Percentiles rank a stretch among this genome's conserved stretches.
phyloP scores from a whole-genome alignment of 331 rosid species.

The Malus hybrid region DNA sequence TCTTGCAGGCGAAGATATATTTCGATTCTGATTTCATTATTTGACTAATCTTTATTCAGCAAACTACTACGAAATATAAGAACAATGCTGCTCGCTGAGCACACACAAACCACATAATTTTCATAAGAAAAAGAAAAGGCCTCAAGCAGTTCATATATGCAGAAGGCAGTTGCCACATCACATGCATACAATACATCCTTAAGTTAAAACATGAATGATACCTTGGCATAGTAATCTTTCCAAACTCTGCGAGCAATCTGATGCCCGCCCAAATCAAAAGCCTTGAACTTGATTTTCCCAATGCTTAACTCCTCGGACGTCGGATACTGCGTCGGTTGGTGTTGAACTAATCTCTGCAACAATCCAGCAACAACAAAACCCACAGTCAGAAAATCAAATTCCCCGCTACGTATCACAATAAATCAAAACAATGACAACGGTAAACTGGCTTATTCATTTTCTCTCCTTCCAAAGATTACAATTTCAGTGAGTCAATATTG shows the following conservation, averaged over 20 bases:
- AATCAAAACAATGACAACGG: not conserved
- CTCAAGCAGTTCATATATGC: not conserved
- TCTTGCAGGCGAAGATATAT: not conserved
- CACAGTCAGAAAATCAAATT: constrained; percentile 10
- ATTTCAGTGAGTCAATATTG: not conserved
- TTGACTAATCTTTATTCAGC: not conserved
- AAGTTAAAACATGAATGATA: constrained; percentile 1
- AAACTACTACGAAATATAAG: not conserved
- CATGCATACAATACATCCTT: not conserved
- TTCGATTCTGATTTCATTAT: not conserved
- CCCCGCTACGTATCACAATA: not conserved
- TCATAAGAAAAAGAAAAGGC: too few relatives aligned
- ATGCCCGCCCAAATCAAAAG: constrained; percentile 88
- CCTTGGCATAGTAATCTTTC: constrained; percentile 90
- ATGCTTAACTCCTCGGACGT: constrained; percentile 78
- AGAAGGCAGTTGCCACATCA: not conserved
- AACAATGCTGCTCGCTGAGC: not conserved
- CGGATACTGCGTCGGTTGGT: constrained; percentile 84
- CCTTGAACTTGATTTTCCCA: constrained; percentile 61
- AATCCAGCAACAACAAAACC: constrained; percentile 10
- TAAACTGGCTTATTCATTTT: not conserved
- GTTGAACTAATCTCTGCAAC: constrained; percentile 82
- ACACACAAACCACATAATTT: not conserved
- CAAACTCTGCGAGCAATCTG: constrained; percentile 85
- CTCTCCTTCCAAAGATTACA: not conserved